Base-by-base conservation (phyloP, 352 stramenopile species). In the Globisporangium barbulae region DNA sequence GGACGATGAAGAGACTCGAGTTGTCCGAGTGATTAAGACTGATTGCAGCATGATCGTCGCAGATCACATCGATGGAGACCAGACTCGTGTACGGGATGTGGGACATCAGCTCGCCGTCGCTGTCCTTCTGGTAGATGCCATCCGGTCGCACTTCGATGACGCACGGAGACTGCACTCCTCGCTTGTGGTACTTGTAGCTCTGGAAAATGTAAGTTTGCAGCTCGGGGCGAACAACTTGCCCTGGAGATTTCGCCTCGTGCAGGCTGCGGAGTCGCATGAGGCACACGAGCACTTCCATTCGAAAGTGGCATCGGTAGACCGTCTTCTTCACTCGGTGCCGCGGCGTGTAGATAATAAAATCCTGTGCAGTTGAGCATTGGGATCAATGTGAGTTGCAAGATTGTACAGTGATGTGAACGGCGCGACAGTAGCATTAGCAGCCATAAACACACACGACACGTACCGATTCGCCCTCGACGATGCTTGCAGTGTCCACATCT, bases 1-100 rank as follows among this genome's bases (percentile, higher is more conserved):
- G 67, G 0, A 92, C 78, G 52, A 90, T 55, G 48, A 94, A 94
- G 9, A 94, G 61, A 63, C 85, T 94, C 48, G 85, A 94, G 50
- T 92, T 92, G 66, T 92, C 81, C 37, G 83, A 81, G 53, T 94
- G 83, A 62, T 94, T 94, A 12, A 94, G 66, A 6, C 75, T 56
- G 58, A 94, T 86, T 13, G 81, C 83, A 13, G 87, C 75, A 54
- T 83, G 78, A 55, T 90, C 71, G 62, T 94, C 81, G 45, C 77
- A 89, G n/a, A 94, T 83, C 53, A 94, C 44, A 55, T 94, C 83
- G 41, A 94, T 90, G 0, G 85, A 94, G 25, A 94, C 85, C 22
- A 94, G 69, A 57, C 81, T 92, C 12, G 85, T 92, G 64, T 91
- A 94, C 22, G 81, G 72, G 58, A 94, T 91, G 69, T 90, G 79